These are phyloP conservation scores for Blastobotrys parvus DNA, from an alignment of 805 yeast genomes.

Conservation along the genomic window DNA sequence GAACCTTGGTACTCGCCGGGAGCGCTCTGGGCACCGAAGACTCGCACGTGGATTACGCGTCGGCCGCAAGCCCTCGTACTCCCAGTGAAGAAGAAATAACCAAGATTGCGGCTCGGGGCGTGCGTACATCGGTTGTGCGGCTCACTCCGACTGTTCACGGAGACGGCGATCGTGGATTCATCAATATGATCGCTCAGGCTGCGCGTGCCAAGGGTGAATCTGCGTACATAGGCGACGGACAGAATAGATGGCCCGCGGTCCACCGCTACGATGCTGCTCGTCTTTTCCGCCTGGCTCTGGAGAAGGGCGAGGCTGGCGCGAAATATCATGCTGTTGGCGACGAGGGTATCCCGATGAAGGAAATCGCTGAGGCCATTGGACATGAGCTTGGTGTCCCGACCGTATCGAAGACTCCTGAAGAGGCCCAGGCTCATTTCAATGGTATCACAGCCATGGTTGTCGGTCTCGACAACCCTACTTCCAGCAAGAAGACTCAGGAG, in stretches of 20 bases:
- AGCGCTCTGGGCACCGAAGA: constrained; percentile 13
- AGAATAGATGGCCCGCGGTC: constrained; percentile 28
- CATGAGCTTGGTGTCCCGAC: constrained; percentile 3
- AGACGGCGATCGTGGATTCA: constrained; percentile 24
- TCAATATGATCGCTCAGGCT: constrained; percentile 13
- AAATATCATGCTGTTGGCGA: constrained; percentile 25
- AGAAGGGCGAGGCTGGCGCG: constrained; percentile 23
- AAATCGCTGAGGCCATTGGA: constrained; percentile 25
- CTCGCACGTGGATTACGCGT: constrained; percentile 1
- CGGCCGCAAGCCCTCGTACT: constrained; percentile 7
- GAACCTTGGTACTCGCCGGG: constrained; percentile 12
- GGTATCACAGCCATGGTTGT: neutral
- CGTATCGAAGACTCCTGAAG: neutral
- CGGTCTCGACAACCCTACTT: neutral
- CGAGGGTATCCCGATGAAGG: constrained; percentile 18
- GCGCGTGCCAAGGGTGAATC: constrained; percentile 23
- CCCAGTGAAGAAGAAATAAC: constrained; percentile 15
- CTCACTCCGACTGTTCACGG: constrained; percentile 33
- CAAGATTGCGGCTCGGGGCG: constrained; percentile 21
- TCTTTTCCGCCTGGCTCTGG: constrained; percentile 24
- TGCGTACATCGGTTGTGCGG: constrained; percentile 24
- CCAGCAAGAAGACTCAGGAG: constrained; percentile 3
- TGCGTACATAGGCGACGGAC: constrained; percentile 31
- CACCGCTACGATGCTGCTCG: constrained; percentile 29
- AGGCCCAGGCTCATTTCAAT: constrained; percentile 1